Evolutionary conservation across 1,139 yeast species (phyloP).

Genomic region (Kluyveromyces sp.): DNA sequence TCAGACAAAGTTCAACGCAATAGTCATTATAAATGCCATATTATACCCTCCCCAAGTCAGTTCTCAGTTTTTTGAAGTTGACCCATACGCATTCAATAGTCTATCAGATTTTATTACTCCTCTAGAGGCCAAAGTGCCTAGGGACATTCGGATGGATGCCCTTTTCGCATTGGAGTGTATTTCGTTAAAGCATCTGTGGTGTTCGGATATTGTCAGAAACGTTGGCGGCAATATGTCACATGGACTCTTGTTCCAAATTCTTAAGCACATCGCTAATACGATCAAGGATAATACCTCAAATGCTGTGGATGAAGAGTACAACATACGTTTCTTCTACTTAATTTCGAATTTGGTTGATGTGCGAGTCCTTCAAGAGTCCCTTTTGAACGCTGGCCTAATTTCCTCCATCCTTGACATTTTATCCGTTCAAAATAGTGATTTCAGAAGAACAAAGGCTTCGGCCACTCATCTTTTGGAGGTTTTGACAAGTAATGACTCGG

Average conservation of each 20-base stretch:
- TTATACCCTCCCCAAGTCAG: constrained; percentile 44
- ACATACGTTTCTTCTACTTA: constrained; percentile 49
- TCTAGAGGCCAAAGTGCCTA: constrained; percentile 41
- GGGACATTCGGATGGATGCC: constrained; percentile 51
- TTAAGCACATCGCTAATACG: constrained; percentile 53
- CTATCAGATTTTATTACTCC: constrained; percentile 65
- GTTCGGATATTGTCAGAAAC: constrained; percentile 72
- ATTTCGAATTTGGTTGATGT: constrained; percentile 52
- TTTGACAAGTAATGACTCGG: constrained; percentile 40
- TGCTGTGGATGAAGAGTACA: constrained; percentile 41
- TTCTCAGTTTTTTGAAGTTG: constrained; percentile 61
- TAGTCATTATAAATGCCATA: constrained; percentile 55
- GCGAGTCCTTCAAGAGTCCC: constrained; percentile 42
- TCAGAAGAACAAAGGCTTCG: constrained; percentile 55
- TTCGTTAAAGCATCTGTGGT: constrained; percentile 62
- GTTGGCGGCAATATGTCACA: constrained; percentile 87
- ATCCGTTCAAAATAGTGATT: constrained; percentile 41
- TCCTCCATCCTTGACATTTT: constrained; percentile 60
- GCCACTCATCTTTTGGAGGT: constrained; percentile 60
- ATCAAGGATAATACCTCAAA: constrained; percentile 30
- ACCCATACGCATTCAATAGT: constrained; percentile 67
- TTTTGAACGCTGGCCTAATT: constrained; percentile 66
- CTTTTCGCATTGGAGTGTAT: constrained; percentile 65
- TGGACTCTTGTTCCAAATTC: constrained; percentile 68
- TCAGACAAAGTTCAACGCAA: constrained; percentile 58